phyloP scores from a whole-genome alignment of 305 asterid species.

The Fraxinus platypoda region DNA sequence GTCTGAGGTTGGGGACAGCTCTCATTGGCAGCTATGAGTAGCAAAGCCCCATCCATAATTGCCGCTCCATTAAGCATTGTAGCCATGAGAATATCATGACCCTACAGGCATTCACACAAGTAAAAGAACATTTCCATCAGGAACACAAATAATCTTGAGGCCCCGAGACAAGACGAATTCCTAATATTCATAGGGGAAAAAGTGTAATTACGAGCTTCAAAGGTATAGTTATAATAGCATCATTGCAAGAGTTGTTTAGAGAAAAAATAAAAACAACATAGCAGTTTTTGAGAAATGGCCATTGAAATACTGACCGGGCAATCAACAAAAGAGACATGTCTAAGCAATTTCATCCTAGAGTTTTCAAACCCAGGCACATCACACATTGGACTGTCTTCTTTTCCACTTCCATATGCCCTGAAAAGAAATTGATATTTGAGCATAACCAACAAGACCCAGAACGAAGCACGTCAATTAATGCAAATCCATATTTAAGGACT shows the following conservation, averaged over 20 bases:
- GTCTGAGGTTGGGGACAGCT: slow-evolving; percentile 99
- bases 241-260: background rate
- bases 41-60: slow-evolving; percentile 96
- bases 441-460: slow-evolving; percentile 14
- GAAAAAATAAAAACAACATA: background rate
- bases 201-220: background rate
- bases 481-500: slow-evolving; percentile 26
- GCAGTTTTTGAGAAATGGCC: background rate
- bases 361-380: slow-evolving; percentile 97
- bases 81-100: slow-evolving; percentile 99
- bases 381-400: slow-evolving; percentile 90
- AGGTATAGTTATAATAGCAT: background rate
- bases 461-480: slow-evolving; percentile 5
- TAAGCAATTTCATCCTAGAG: slow-evolving; percentile 76
- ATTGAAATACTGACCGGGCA: slow-evolving; percentile 68
- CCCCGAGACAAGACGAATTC: background rate
- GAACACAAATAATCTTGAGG: slow-evolving; percentile 4
- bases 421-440: slow-evolving; percentile 8
- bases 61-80: slow-evolving; percentile 99
- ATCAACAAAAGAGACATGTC: slow-evolving; percentile 96
- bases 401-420: slow-evolving; percentile 98
- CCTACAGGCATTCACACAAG: slow-evolving; percentile 39
- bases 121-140: slow-evolving; percentile 4
- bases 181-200: background rate
- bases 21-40: slow-evolving; percentile 96